Evolutionary conservation across 1,284 basidiomycete species (phyloP).

Genomic region (Ceratobasidium sp.): DNA sequence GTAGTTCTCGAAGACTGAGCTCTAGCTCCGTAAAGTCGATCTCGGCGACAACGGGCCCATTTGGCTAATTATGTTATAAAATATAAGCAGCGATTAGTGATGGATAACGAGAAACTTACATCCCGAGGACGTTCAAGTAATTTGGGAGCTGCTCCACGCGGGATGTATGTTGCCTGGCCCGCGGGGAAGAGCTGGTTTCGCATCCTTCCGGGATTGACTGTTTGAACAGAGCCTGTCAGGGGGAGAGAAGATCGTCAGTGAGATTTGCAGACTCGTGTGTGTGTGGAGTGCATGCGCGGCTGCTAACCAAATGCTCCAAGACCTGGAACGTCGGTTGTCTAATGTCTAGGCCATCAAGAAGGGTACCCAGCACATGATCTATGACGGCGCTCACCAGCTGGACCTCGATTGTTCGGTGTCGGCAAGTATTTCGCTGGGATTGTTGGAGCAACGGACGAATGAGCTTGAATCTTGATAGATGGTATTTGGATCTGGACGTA

Average conservation of each 20-base stretch:
- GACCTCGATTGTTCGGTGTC: constrained; percentile 32
- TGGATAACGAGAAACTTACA: constrained; percentile 17
- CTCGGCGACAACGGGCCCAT: constrained; percentile 28
- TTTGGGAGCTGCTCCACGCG: constrained; percentile 34
- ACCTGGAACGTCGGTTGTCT: constrained; percentile 36
- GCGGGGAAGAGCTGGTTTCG: constrained; percentile 33
- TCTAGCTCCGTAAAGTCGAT: constrained; percentile 40
- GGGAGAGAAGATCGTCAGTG: not conserved
- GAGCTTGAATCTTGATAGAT: not conserved
- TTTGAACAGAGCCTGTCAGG: constrained; percentile 28
- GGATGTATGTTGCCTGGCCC: constrained; percentile 29
- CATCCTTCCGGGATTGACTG: constrained; percentile 36
- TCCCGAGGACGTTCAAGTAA: constrained; percentile 35
- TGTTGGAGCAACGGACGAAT: not conserved
- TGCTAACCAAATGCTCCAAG: constrained; percentile 38
- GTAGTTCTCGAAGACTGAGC: constrained; percentile 25
- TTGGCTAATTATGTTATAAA: not conserved
- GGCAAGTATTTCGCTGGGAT: constrained; percentile 7
- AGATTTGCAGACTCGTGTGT: not conserved
- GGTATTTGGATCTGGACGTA: not conserved
- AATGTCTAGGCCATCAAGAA: constrained; percentile 1
- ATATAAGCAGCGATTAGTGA: not conserved
- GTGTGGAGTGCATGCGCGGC: not conserved
- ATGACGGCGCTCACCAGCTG: constrained; percentile 26
- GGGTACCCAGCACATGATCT: no score